Base-by-base conservation (phyloP, 2,329 filamentous ascomycete genomes). In the Chaetomiaceae sp. region DNA sequence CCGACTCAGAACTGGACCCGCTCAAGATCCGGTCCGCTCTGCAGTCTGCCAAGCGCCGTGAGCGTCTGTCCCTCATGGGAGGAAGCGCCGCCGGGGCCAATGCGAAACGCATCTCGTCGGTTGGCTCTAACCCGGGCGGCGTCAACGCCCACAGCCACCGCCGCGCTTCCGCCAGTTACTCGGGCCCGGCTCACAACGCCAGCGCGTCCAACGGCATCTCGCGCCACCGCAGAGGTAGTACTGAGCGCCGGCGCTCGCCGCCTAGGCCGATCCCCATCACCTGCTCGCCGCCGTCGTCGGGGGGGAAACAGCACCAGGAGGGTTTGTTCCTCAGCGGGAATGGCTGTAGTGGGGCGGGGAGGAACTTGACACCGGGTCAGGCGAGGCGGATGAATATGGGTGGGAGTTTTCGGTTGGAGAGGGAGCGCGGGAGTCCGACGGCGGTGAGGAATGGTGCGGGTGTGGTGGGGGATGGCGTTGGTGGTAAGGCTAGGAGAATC, bases 381-480 rank as follows among this genome's bases (percentile, higher is more conserved):
- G 80, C 79, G 20, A 68, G 80, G 48, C 72, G 80, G 41, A 82
- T 83, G 79, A 78, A 80, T 59, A 66, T 82, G 53, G 72, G 74
- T 32, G 72, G 71, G 13, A 73, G 69, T 55, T 59, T 74, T 54
- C 65, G 65, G 53, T 23, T 58, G 30, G 62, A 58, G 58, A 61
- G 51, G 51, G 57, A 50, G 27, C 25, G 18, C 32, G 32, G 51
- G 0, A 53, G 47, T 44, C 53, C 50, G 37, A 32, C 51, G 16
- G 37, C 48, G 20, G 29, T 21, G 32, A 50, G 45, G 51, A 30
- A 32, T 23, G 27, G 14, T 51, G 51, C 20, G 13, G 25, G 3
- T 9, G 52, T 18, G 37, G 23, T 48, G 20, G 46, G 33, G 38
- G 55, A 49, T 25, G 54, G 50, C 10, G 59, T 60, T 33, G 59